Evolutionary conservation across 169 alveolate genomes (phyloP), one percentile per base, ranked within the genome.

Genomic region (Plasmodium adleri): DNA sequence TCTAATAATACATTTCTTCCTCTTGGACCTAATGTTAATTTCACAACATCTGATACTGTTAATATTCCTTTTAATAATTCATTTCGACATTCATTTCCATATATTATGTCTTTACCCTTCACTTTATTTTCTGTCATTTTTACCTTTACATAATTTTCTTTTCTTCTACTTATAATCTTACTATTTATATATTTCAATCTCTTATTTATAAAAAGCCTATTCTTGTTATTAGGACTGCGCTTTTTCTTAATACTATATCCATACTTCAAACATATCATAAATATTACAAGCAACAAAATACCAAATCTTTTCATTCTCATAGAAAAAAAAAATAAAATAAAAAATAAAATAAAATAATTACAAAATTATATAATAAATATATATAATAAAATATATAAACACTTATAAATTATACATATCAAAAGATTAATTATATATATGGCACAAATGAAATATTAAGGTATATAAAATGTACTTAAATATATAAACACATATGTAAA

Each of bases 1-100:
- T 96, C 98, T 88, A 96, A 78, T 45, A 96, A 74, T 2, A 96
- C 94, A 73, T 96, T 96, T 47, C 98, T 89, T 20, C 98, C 98
- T 17, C 97, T 93, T 7, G 98, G 98, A 5, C 98, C 98, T 60
- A 96, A 92, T 0, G 98, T 96, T 15, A 96, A 95, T 92, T 94
- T 92, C 26, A 96, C 98, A 17, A 96, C 94, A 86, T 94, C 97
- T 12, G 97, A 95, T 43, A 96, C 97, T 7, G 94, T 92, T 56
- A 89, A 88, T 47, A 95, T 94, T 12, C 97, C 97, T 49, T 88
- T 89, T 47, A 95, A 92, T 59, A 95, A 92, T 56, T 93, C 94
- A 72, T 95, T 95, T 7, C 97, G 72, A 74, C 97, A 95, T 20
- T 93, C 96, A 45, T 95, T 96, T n/a, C 95, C 92, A 59, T 95